Evolutionary conservation across 202 grass and related monocot genomes (phyloP), one percentile per base, ranked within the genome.

Genomic region (Musa balbisiana): DNA sequence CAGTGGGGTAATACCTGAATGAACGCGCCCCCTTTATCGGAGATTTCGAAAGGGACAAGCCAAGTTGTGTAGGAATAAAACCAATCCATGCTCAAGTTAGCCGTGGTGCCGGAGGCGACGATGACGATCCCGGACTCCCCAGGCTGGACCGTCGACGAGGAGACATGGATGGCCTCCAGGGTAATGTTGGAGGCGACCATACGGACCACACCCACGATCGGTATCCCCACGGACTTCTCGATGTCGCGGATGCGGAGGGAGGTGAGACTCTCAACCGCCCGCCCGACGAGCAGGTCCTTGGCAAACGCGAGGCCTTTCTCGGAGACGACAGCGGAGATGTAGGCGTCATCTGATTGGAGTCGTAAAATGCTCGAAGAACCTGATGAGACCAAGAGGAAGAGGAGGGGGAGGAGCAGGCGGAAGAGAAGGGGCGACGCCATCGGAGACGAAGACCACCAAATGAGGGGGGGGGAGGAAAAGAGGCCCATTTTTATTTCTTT

Each of bases 31-130:
- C 94, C 94, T 2, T 85, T 51, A 29, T 97, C 90, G 17, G 86
- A 91, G 51, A 97, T 87, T 79, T 92, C 85, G 23, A 97, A 55
- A 0, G 84, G 82, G 23, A 97, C 59, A 69, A 97, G 2, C 88
- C 86, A 97, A 51, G 84, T 73, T 49, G 26, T 73, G 68, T 93
- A 97, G 29, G 84, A 91, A 80, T 93, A 97, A 1, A 66, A 84
- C 94, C 94, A 97, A 79, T 83, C 73, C 90, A 97, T 81, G 52
- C 80, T 87, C 55, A 97, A 79, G 69, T 85, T 91, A 52, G 82
- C 90, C 29, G 72, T 91, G 55, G 86, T 85, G 10, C 92, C 49
- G 5, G 86, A 89, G 3, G 94, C 88, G 4, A 90, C 82, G 69
- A 97, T 87, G 25, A 80, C 86, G 53, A 97, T 83, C 49, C 94